Evolutionary conservation across 1,139 yeast genomes (phyloP), one percentile per base, ranked within the genome.

Genomic region (Scheffersomyces segobiensis): DNA sequence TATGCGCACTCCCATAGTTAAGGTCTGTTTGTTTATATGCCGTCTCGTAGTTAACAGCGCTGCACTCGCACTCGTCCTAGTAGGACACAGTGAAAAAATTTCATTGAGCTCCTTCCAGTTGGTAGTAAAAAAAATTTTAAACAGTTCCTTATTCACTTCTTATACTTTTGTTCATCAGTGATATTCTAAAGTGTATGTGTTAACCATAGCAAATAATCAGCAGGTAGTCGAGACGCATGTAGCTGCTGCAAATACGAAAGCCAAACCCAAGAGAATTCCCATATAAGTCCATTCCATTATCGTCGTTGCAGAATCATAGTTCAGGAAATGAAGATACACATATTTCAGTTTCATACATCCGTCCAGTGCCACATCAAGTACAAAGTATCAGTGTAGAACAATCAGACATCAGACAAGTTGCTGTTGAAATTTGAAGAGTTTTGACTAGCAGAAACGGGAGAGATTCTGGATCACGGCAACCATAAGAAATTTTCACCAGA

Each of bases 111-210:
- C 18, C 50, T 48, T 20, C 50, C 50, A 48, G 42, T 32, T 32
- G 42, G 42, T 32, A 32, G 42, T 24, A 48, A 24, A 48, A 48
- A 48, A 48, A 48, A 48, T 20, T 48, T 48, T 48, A 20, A 48
- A 48, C 24, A 48, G 50, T 48, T 48, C 21, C 18, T 48, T 48
- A 20, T 48, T n/a, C 50, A 20, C 24, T 48, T 48, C 50, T 24
- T 20, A 48, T 48, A 48, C 50, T 48, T 48, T 24, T 48, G 50
- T 48, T 48, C 50, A 48, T 60, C 63, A 63, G 65, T 63, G 66
- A 63, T 63, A 63, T 62, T 63, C 64, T 58, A 62, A 57, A 63
- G 66, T 62, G 66, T 63, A 63, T 61, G 66, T 63, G 50, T 48
- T 20, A 32, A 32, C 17, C 42, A 32, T 32, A 32, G 42, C 42